Conservation (phyloP, 768 basidiomycete species). For the Lactarius quietus region DNA sequence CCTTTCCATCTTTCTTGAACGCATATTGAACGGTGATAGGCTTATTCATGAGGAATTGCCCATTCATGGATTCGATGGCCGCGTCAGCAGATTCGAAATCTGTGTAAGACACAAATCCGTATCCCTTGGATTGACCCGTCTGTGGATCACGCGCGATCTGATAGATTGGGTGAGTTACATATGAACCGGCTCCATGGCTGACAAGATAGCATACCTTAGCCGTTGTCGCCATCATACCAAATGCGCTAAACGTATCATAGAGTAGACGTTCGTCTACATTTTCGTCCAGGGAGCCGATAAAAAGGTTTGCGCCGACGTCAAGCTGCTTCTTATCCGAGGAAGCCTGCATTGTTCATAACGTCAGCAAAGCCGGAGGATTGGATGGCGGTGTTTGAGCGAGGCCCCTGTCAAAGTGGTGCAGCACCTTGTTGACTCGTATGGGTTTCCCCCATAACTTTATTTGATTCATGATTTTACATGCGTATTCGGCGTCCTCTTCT, state of each 20-base stretch:
- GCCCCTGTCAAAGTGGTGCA: constrained; percentile 35
- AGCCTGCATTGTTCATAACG: constrained; percentile 49
- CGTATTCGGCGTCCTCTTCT: constrained; percentile 99
- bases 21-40: constrained; percentile 96
- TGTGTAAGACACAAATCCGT: constrained; percentile 95
- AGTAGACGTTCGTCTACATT: constrained; percentile 90
- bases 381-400: constrained; percentile 12
- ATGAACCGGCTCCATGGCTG: background rate
- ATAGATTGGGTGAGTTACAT: constrained; percentile 11
- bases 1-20: constrained; percentile 99
- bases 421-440: constrained; percentile 96
- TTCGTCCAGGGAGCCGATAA: constrained; percentile 93
- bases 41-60: constrained; percentile 98
- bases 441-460: constrained; percentile 99
- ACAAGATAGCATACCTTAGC: constrained; percentile 59
- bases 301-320: constrained; percentile 96
- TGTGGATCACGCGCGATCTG: constrained; percentile 91
- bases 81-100: constrained; percentile 98
- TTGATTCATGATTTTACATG: constrained; percentile 99
- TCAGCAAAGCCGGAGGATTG: background rate
- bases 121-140: constrained; percentile 87
- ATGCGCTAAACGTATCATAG: constrained; percentile 94
- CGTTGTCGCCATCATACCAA: constrained; percentile 88
- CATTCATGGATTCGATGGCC: constrained; percentile 95
- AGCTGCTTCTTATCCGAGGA: constrained; percentile 98